phyloP scores from a whole-genome alignment of 257 asterid genomes.

The Gynochthodes officinalis region DNA sequence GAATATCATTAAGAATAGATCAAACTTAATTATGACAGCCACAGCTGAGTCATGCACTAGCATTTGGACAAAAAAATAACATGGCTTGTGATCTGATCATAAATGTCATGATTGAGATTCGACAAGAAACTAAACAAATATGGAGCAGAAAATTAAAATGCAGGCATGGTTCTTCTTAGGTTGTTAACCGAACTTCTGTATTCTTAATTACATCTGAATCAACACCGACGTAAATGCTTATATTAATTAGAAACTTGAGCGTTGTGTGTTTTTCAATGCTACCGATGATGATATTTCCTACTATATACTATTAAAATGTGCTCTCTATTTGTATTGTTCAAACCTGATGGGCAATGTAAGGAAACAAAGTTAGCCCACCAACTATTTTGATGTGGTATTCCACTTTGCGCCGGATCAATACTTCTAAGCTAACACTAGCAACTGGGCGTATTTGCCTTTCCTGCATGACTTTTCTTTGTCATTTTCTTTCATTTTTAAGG shows the following conservation, averaged over 20 bases:
- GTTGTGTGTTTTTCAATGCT: no score
- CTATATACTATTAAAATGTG: no score
- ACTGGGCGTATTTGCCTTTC: background rate
- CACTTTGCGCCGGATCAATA: background rate
- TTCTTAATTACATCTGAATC: background rate
- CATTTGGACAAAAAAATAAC: background rate
- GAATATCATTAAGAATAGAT: no score
- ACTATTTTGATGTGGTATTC: background rate
- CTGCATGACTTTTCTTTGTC: background rate
- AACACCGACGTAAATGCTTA: background rate
- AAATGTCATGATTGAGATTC: no score
- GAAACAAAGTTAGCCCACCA: slow-evolving; percentile 10
- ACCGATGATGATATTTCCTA: background rate
- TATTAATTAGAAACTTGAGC: background rate
- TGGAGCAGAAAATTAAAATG: background rate
- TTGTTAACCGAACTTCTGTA: slow-evolving; percentile 17
- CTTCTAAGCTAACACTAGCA: slow-evolving; percentile 17
- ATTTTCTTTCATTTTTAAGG: no score
- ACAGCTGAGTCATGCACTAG: no score
- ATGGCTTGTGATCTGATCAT: background rate
- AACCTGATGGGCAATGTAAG: background rate
- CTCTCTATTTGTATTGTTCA: background rate
- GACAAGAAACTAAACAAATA: no score
- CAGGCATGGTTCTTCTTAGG: slow-evolving; percentile 5
- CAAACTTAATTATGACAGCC: no score